Base-by-base conservation (phyloP, 176 grass and related monocot genomes). In the Ensete ventricosum region DNA sequence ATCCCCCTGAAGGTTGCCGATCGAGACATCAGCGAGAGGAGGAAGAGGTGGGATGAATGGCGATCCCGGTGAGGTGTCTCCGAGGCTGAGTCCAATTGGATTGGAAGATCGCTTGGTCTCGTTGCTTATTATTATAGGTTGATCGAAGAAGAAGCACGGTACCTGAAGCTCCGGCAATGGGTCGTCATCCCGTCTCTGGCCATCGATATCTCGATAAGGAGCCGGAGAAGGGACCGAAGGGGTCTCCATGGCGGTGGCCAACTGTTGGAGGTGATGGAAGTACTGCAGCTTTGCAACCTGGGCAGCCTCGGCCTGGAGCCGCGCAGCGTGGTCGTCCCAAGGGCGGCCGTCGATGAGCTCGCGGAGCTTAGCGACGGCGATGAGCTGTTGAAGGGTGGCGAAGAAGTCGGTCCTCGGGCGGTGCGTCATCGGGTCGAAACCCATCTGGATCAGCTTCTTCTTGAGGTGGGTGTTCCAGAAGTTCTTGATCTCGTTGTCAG, bases 401-500 rank as follows among this genome's bases (percentile, higher is more conserved):
- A 98, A 98, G 88, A 98, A 87, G 80, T 98, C 88, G 0, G 94
- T 98, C 53, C 94, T 85, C 24, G 90, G 94, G 8, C 75, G 82
- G 84, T 98, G 94, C 6, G 94, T 98, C 90, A 93, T 98, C 2
- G 94, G 94, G 84, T 98, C 94, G 48, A 98, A 87, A 27, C 94
- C 94, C 94, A 93, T 98, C 75, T 93, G 94, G 78, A 98, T 98
- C 17, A 98, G 76, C 73, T 98, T 93, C 83, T 98, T 98, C 88
- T 93, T 98, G 57, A 98, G 90, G 82, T 93, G 90, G 0, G 94
- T 98, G 84, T 98, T 98, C 94, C 94, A 98, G 84, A 89, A 98
- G 49, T 98, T 98, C 88, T 98, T 98, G 85, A 98, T 98, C 80
- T 98, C 94, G 1, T 98, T 98, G 82, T 98, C 94, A 0, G 94